A percentile compares a stretch with the other conserved stretches of the same genome.
Conservation (phyloP, 2,329 filamentous ascomycete species). For the Chrysoporthe cubensis region DNA sequence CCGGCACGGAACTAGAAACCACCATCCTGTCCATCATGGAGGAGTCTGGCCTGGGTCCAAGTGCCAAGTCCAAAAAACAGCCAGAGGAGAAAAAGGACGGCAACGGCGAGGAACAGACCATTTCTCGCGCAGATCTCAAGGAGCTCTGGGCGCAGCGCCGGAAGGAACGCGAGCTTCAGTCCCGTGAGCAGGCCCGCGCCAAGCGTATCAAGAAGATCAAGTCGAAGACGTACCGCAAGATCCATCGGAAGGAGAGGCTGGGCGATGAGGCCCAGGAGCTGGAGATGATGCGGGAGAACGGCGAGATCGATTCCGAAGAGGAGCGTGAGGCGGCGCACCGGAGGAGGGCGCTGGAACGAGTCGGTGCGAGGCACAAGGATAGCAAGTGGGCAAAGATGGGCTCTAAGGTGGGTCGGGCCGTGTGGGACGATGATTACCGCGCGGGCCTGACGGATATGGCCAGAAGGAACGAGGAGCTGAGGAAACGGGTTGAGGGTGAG, state of each 20-base stretch:
- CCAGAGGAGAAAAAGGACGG: constrained; percentile 65
- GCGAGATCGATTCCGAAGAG: constrained; percentile 66
- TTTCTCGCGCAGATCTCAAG: constrained; percentile 71
- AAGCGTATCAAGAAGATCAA: constrained; percentile 99
- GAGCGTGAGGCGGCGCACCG: constrained; percentile 71
- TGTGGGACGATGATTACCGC: constrained; percentile 88
- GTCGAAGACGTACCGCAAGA: constrained; percentile 89
- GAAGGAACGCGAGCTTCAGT: constrained; percentile 80
- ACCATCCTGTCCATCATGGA: constrained; percentile 88
- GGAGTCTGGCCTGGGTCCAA: constrained; percentile 75
- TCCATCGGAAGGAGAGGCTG: constrained; percentile 77
- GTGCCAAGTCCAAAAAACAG: constrained; percentile 53
- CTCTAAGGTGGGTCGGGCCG: constrained; percentile 76
- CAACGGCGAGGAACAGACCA: constrained; percentile 71
- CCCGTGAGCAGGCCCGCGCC: constrained; percentile 83
- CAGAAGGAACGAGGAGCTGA: constrained; percentile 78
- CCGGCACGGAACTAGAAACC: constrained; percentile 80
- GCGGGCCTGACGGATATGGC: constrained; percentile 80
- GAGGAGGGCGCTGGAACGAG: constrained; percentile 78
- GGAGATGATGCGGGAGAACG: constrained; percentile 57
- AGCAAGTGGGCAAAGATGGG: constrained; percentile 92
- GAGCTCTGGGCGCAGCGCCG: constrained; percentile 76
- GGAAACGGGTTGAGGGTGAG: constrained; percentile 77
- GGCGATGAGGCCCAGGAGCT: constrained; percentile 57
- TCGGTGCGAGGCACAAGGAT: constrained; percentile 82